Base-by-base conservation (phyloP, 106 monocot genomes). In the Dendrobium huoshanense region DNA sequence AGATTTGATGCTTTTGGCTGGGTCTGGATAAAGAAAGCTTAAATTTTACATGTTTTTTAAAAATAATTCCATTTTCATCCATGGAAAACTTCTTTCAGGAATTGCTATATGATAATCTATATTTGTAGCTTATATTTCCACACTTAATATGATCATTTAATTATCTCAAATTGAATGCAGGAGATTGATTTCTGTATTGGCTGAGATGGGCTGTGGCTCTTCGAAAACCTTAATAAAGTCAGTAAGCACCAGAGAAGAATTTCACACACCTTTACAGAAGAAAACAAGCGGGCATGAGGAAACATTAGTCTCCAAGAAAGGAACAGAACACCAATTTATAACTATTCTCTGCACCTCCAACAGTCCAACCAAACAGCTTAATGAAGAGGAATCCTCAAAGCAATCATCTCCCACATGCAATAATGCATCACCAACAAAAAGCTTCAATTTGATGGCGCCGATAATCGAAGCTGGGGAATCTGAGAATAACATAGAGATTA, bases 401-500 rank as follows among this genome's bases (percentile, higher is more conserved):
- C 51, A 51, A 51, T 51, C 51, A 11, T 51, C 51, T 51, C 51
- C 51, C 51, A 51, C 15, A 10, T 13, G 51, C 10, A 51, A 51
- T 51, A 13, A 51, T 51, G 13, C 51, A 51, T 13, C 19, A 47
- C 5, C 4, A 9, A 22, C 45, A 25, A 15, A 48, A 9, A 47
- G 51, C 74, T 41, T 17, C 43, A 20, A n/a, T 43, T 11, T 43
- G 18, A 20, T 7, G 19, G 1, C 7, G 19, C 7, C 40, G 20
- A 45, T 13, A 27, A 37, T 24, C 11, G 42, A 24, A 20, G 15
- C 51, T n/a, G 56, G 77, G 20, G 83, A 82, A 61, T 47, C 72
- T 2, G 83, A 79, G 42, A 74, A 25, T 10, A 84, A 72, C 41
- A 75, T 90, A 4, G 95, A 92, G 47, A 90, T 83, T 19, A 89